Evolutionary conservation across 163 green algal species (phyloP), one percentile per base, ranked within the genome.

Genomic region (Trebouxia gelatinosa): DNA sequence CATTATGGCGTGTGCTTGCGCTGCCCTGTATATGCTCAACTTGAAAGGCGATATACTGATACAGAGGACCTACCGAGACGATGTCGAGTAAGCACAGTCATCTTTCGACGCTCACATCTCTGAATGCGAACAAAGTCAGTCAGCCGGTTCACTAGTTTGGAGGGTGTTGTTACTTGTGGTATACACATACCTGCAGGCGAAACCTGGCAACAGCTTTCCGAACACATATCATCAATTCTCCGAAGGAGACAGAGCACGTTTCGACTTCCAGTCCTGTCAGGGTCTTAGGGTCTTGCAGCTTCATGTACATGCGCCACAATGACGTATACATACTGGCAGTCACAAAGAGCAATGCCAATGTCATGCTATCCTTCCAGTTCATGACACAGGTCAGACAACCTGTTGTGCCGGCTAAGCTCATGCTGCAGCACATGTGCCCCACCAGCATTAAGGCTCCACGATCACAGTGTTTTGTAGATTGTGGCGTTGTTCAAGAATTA

Each of bases 21-120:
- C 85, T 11, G 94, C 93, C 1, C 79, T 98, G 4, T 98, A 97
- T 77, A 96, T 98, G 72, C 81, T 98, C 28, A 98, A 97, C 77
- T 84, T 97, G 0, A 84, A 91, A 23, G 95, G 95, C 5, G 95
- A 98, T 70, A 89, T 98, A 7, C 82, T 98, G 1, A 94, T 98
- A 38, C 89, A 97, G 74, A 84, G 95, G 0, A 83, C 87, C 16
- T 98, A 98, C 83, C 82, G 94, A 23, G 94, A 98, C 79, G 94
- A 98, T 77, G 88, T 98, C 5, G 92, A 94, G 92, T 97, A 79
- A 88, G 92, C 87, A n/a, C 19, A n/a, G 58, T 67, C 11, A 16
- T 54, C 64, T 72, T 51, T 40, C 19, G n/a, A n/a, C n/a, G n/a
- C n/a, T n/a, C n/a, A n/a, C n/a, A n/a, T n/a, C n/a, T n/a, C n/a